Base-by-base conservation (phyloP, 1,284 basidiomycete genomes). In the Ustilago cynodontis region DNA sequence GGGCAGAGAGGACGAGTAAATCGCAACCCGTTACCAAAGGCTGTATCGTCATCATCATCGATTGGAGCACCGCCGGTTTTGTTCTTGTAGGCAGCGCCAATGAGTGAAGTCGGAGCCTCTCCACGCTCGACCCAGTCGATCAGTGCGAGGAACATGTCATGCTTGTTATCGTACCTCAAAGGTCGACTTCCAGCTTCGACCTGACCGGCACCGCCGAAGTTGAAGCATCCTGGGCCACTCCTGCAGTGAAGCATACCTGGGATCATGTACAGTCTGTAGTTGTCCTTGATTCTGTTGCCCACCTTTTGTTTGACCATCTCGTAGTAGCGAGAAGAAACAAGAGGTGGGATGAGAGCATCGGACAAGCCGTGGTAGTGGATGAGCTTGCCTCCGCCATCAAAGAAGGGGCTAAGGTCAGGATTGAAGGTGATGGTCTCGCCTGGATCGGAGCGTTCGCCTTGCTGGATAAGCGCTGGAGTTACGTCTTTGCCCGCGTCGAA, bases 201-300 rank as follows among this genome's bases (percentile, higher is more conserved):
- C 43, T 81, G 79, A 24, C 64, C 47, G 1, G 67, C 64, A 6
- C 74, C 74, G 49, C 81, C 60, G 69, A 77, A 78, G 82, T 81
- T 65, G 66, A 68, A 73, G 65, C 76, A 43, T 20, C 77, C 71
- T 47, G 69, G 18, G 60, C 79, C 50, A 58, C 76, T 84, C 33
- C 62, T 74, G 78, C 87, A 88, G 67, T 88, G 87, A n/a, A 74
- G 71, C 87, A 88, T 88, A 1, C 88, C 88, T 1, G 87, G 86
- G 18, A 88, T 85, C 28, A 86, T 78, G 79, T 88, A 88, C n/a
- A 88, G 82, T 16, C 86, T 84, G 78, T 88, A 88, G 71, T 83
- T 86, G 47, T 86, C 79, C 58, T 86, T 81, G 22, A 87, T 81
- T 2, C 35, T 51, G 20, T 45, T 47, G 45, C 64, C 59, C 5